phyloP scores from a whole-genome alignment of 805 yeast species.

The Ogataea dorogensis region DNA sequence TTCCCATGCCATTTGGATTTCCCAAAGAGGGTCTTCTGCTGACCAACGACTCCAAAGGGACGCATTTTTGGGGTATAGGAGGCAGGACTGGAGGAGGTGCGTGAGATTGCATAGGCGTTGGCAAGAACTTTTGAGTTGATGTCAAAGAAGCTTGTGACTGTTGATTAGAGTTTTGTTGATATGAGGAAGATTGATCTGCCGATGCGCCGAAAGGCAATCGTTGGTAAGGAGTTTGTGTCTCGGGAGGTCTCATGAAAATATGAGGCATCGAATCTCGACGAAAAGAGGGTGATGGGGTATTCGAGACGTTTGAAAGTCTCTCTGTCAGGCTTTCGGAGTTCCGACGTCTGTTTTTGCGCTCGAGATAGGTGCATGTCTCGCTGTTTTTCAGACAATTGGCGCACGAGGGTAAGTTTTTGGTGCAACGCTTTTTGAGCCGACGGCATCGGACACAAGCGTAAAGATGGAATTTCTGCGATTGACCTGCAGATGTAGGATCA shows the following conservation, averaged over 20 bases:
- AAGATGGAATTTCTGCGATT: constrained; percentile 14
- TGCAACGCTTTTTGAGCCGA: constrained; percentile 48
- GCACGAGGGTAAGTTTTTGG: constrained; percentile 44
- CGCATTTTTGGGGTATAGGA: constrained; percentile 11
- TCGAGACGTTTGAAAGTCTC: background rate
- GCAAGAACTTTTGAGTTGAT: constrained; percentile 1
- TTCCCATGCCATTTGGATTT: background rate
- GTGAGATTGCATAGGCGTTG: constrained; percentile 7
- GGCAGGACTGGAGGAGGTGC: constrained; percentile 12
- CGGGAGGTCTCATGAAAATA: background rate
- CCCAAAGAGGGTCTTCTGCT: constrained; percentile 2
- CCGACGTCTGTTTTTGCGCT: constrained; percentile 30
- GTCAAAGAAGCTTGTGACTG: background rate
- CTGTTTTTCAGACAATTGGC: constrained; percentile 40
- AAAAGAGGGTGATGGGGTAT: background rate
- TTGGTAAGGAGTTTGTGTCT: constrained; percentile 1
- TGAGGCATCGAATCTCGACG: constrained; percentile 1
- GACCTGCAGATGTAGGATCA: background rate
- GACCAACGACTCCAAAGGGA: constrained; percentile 16
- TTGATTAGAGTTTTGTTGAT: background rate
- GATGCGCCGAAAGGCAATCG: background rate
- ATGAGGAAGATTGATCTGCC: background rate
- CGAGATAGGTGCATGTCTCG: constrained; percentile 43
- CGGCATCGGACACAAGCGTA: constrained; percentile 48
- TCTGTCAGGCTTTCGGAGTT: constrained; percentile 4